phyloP scores from a whole-genome alignment of 106 monocot genomes.

The Dactylorhiza incarnata region DNA sequence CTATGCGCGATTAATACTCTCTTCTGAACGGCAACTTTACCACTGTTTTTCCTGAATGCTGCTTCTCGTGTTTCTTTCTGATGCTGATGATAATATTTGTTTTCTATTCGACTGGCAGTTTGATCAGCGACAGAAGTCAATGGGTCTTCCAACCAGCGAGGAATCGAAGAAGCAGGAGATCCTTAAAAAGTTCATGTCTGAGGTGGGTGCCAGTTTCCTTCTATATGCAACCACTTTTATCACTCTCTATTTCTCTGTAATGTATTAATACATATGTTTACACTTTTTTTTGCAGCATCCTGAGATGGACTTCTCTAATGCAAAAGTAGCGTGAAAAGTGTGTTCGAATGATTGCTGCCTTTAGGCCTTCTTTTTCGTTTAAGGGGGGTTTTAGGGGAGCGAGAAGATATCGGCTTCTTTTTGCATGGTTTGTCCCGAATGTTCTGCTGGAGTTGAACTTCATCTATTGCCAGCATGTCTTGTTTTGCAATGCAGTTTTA shows the following conservation, averaged over 20 bases:
- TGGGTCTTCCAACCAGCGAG: constrained; percentile 86
- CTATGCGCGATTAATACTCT: too few relatives aligned
- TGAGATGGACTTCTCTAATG: constrained; percentile 92
- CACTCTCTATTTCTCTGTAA: background rate
- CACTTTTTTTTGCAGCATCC: constrained; percentile 69
- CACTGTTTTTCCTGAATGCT: background rate
- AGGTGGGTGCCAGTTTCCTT: constrained; percentile 28
- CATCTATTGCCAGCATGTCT: too few relatives aligned
- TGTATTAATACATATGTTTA: background rate
- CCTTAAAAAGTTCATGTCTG: constrained; percentile 91
- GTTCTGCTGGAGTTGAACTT: too few relatives aligned
- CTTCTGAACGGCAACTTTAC: too few relatives aligned
- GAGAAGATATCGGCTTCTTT: too few relatives aligned
- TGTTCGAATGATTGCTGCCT: too few relatives aligned
- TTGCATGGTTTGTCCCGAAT: too few relatives aligned
- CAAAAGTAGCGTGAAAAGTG: constrained; percentile 47
- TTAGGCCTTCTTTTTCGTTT: too few relatives aligned
- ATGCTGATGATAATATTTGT: background rate
- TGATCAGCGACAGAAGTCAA: constrained; percentile 88
- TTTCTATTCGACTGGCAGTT: constrained; percentile 27
- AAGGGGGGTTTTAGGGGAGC: too few relatives aligned
- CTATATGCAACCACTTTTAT: background rate
- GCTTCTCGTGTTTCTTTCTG: background rate
- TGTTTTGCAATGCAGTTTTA: too few relatives aligned
- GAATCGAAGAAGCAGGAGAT: constrained; percentile 93